phyloP scores from a whole-genome alignment of 768 basidiomycete species.

The Favolaschia claudopus region DNA sequence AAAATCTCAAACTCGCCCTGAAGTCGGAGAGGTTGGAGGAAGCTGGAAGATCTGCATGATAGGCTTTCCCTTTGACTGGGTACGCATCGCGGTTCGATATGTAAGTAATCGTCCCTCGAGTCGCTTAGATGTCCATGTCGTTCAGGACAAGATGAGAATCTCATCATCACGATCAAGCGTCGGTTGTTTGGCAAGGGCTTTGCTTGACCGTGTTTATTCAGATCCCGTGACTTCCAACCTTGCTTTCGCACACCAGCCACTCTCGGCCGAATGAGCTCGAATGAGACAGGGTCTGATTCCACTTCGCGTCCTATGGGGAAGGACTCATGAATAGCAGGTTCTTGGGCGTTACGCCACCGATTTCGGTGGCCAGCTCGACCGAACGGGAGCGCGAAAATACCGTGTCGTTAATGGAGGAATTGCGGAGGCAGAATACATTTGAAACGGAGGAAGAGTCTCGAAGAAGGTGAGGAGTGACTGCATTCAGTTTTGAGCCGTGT shows the following conservation, averaged over 20 bases:
- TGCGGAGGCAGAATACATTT: conserved; percentile 83
- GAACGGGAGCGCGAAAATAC: conserved; percentile 85
- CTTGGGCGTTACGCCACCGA: conserved; percentile 86
- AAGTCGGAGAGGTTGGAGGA: too few relatives aligned
- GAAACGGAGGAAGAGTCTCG: conserved; percentile 89
- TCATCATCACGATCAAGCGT: too few relatives aligned
- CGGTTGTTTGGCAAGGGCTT: not conserved
- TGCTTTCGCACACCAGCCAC: not conserved
- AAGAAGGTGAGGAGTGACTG: conserved; percentile 70
- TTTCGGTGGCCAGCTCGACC: conserved; percentile 75
- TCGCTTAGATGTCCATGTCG: too few relatives aligned
- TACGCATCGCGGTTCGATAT: too few relatives aligned
- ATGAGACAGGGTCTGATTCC: not conserved
- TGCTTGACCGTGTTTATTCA: not conserved
- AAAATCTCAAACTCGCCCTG: too few relatives aligned
- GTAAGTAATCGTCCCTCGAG: too few relatives aligned
- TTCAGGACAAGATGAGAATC: too few relatives aligned
- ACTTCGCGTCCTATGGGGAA: too few relatives aligned
- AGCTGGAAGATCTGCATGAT: too few relatives aligned
- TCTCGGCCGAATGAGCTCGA: not conserved
- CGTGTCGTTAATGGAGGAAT: conserved; percentile 85
- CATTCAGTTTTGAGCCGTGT: too few relatives aligned
- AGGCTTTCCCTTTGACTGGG: too few relatives aligned
- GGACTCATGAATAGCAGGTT: conserved; percentile 50
- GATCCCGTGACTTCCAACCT: not conserved